These are phyloP conservation scores for Lathyrus sativus DNA, from an alignment of 306 rosid species.

Conservation along the genomic window DNA sequence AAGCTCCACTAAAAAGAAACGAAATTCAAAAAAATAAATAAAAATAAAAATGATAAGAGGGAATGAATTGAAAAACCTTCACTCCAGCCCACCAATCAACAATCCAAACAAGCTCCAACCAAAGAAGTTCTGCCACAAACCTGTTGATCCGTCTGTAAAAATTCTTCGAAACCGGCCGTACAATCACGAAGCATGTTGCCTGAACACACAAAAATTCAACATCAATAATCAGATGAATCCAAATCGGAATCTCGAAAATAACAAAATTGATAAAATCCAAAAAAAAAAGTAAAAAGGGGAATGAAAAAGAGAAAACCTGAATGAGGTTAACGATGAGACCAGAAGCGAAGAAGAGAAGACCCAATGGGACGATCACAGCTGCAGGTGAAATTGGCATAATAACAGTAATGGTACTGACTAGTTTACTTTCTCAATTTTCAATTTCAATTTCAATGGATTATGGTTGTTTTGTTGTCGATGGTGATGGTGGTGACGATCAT, in stretches of 20 bases:
- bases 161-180: constrained; percentile 68
- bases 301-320: constrained; percentile 49
- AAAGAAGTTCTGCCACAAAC: constrained; percentile 62
- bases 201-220: constrained; percentile 33
- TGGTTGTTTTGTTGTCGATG: too few relatives aligned
- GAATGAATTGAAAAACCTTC: constrained; percentile 47
- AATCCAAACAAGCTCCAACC: constrained; percentile 79
- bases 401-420: not conserved
- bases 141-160: constrained; percentile 66
- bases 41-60: not conserved
- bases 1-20: not conserved
- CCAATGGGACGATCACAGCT: constrained; percentile 71
- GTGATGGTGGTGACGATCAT: too few relatives aligned
- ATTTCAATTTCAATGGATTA: not conserved
- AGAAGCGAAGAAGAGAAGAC: constrained; percentile 78
- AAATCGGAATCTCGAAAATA: constrained; percentile 23
- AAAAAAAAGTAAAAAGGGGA: too few relatives aligned
- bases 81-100: constrained; percentile 92
- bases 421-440: not conserved
- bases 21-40: too few relatives aligned
- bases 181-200: constrained; percentile 63
- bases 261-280: not conserved
- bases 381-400: constrained; percentile 77
- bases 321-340: constrained; percentile 79
- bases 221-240: not conserved